phyloP scores from a whole-genome alignment of 176 grass and related monocot genomes.

The Areca catechu region DNA sequence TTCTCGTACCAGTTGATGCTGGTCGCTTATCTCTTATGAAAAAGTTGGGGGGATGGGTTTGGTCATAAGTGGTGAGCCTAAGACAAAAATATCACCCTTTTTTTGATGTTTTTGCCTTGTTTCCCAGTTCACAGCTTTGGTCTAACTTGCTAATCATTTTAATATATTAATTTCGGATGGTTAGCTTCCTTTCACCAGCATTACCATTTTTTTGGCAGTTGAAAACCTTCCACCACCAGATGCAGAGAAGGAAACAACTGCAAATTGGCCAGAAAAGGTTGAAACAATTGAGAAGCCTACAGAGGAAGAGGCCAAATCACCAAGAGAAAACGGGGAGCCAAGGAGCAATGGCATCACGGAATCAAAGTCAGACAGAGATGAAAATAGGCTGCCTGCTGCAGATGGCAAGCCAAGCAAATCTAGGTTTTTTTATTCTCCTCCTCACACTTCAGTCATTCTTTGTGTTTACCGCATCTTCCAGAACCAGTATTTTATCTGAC shows the following conservation, averaged over 20 bases:
- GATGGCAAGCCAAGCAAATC: constrained; percentile 71
- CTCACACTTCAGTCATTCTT: constrained; percentile 44
- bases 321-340: constrained; percentile 58
- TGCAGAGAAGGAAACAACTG: constrained; percentile 39
- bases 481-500: constrained; percentile 46
- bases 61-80: no score
- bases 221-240: constrained; percentile 30
- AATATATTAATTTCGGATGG: neutral
- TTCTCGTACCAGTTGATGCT: no score
- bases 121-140: no score
- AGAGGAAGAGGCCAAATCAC: constrained; percentile 33
- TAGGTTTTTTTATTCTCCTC: constrained; percentile 53
- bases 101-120: no score
- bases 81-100: no score
- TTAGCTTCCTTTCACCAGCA: neutral
- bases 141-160: no score
- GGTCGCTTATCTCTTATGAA: no score
- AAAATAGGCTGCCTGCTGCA: constrained; percentile 24
- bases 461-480: constrained; percentile 42
- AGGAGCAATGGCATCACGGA: constrained; percentile 36
- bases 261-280: constrained; percentile 28
- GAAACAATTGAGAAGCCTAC: constrained; percentile 30
- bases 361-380: constrained; percentile 37
- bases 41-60: no score
- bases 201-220: constrained; percentile 25